Conservation (phyloP, 495 filamentous ascomycete species). For the Oleoguttula mirabilis region DNA sequence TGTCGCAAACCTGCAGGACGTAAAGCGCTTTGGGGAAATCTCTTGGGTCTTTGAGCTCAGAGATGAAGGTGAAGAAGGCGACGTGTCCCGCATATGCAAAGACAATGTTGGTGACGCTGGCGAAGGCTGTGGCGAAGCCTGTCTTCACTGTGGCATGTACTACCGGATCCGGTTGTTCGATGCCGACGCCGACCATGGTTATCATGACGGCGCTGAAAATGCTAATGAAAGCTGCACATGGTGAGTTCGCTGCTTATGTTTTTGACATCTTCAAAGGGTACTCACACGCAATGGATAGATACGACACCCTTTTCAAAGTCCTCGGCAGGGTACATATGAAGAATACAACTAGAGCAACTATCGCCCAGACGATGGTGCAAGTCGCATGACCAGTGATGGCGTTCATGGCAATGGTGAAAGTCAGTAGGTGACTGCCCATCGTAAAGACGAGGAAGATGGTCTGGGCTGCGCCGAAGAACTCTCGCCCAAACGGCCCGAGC, state of each 20-base stretch:
- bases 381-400: constrained; percentile 49
- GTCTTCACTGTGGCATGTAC: too few species aligned
- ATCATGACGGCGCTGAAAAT: constrained; percentile 54
- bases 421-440: constrained; percentile 63
- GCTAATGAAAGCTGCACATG: constrained; percentile 49
- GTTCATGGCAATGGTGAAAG: constrained; percentile 60
- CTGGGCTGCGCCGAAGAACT: constrained; percentile 51
- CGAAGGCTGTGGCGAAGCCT: too few species aligned
- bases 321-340: constrained; percentile 51
- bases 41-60: constrained; percentile 19
- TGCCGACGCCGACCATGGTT: constrained; percentile 46
- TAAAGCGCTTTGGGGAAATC: constrained; percentile 23
- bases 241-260: too few species aligned
- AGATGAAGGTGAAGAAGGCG: constrained; percentile 21
- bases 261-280: too few species aligned
- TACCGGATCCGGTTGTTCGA: constrained; percentile 32
- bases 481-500: constrained; percentile 49
- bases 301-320: constrained; percentile 47
- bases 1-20: constrained; percentile 13
- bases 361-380: constrained; percentile 56
- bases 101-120: constrained; percentile 17
- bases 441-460: constrained; percentile 58
- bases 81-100: constrained; percentile 21
- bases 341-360: constrained; percentile 51
- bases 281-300: constrained; percentile 51